A percentile compares a stretch with the other conserved stretches of the same genome.
These are phyloP conservation scores for Globisporangium spiculum DNA, from an alignment of 352 stramenopile genomes.

Conservation along the genomic window DNA sequence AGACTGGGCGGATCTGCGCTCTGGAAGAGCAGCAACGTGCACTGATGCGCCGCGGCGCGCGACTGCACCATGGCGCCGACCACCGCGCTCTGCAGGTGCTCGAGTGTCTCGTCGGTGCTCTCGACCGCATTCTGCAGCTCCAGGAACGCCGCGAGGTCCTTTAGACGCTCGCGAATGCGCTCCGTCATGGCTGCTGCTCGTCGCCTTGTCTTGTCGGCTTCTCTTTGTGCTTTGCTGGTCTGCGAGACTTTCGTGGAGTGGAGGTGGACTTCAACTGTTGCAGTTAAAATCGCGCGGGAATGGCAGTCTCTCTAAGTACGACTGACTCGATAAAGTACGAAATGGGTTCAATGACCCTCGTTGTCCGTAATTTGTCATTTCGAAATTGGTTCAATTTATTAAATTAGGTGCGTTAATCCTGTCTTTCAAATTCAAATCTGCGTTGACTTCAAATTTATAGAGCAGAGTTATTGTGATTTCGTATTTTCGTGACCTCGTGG, in stretches of 20 bases:
- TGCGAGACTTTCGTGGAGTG: background rate
- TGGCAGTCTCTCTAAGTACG: background rate
- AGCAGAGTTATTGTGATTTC: too few species aligned
- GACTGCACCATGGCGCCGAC: slow-evolving; percentile 53
- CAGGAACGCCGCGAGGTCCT: slow-evolving; percentile 62
- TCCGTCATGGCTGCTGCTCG: slow-evolving; percentile 25
- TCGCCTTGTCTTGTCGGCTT: background rate
- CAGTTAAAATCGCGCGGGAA: background rate
- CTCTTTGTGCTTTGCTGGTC: background rate
- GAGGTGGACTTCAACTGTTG: background rate
- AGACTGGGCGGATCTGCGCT: slow-evolving; percentile 49
- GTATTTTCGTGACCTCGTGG: too few species aligned
- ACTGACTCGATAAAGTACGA: background rate
- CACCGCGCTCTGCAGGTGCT: slow-evolving; percentile 46
- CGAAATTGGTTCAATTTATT: background rate
- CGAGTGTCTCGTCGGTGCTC: slow-evolving; percentile 62
- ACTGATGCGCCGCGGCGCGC: slow-evolving; percentile 56
- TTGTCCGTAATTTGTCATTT: background rate
- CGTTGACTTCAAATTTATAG: too few species aligned
- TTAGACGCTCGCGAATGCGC: slow-evolving; percentile 48
- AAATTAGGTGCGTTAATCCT: too few species aligned
- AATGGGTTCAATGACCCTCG: background rate
- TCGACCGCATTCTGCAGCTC: slow-evolving; percentile 55
- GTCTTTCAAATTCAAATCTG: background rate
- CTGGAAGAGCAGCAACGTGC: slow-evolving; percentile 61